Evolutionary conservation across 805 yeast genomes (phyloP).

Genomic region (Candida rishiriensis): DNA sequence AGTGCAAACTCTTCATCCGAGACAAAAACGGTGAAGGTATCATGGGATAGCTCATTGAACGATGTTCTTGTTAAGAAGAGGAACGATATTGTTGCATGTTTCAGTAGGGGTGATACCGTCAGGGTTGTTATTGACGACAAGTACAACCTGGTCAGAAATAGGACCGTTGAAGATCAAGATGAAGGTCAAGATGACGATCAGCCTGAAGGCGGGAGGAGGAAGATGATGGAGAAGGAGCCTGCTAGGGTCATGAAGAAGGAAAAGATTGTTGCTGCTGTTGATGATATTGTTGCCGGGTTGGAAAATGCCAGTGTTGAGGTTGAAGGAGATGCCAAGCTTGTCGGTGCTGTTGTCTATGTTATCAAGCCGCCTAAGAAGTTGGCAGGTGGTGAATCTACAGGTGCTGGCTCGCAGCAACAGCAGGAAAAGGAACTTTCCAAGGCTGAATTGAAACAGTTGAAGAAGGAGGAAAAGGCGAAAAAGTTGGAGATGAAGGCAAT

Average conservation of each 20-base stretch:
- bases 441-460: background rate
- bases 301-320: background rate
- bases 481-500: conserved; percentile 2
- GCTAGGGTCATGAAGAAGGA: background rate
- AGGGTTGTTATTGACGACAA: background rate
- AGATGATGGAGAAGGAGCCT: no score
- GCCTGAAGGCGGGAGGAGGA: no score
- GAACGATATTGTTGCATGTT: background rate
- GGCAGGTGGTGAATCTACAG: no score
- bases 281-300: background rate
- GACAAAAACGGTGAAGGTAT: conserved; percentile 6
- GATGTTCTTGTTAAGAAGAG: background rate
- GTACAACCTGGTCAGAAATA: background rate
- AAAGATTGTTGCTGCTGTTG: background rate
- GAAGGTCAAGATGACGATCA: no score
- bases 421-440: background rate
- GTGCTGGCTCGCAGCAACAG: no score
- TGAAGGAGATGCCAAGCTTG: background rate
- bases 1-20: conserved; percentile 7
- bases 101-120: background rate
- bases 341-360: no score
- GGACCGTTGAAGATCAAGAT: background rate
- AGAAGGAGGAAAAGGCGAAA: conserved; percentile 8
- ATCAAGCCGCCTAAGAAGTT: no score
- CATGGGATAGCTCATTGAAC: background rate